Evolutionary conservation across 2,329 filamentous ascomycete species (phyloP).

Genomic region (Fusarium sp.): DNA sequence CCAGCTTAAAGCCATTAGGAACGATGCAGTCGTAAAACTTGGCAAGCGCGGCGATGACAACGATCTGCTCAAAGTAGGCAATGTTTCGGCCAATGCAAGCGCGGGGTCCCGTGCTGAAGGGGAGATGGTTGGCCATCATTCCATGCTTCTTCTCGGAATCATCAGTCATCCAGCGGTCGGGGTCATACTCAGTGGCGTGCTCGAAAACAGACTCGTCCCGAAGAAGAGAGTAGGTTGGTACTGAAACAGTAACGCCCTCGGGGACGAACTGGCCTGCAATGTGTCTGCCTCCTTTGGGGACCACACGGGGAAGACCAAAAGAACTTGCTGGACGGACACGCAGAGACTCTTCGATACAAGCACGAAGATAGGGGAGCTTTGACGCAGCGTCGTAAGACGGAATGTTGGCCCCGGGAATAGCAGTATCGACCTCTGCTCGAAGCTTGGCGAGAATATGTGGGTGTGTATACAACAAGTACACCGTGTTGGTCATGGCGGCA

Average conservation of each 20-base stretch:
- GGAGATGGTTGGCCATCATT: constrained; percentile 1
- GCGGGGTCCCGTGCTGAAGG: constrained; percentile 10
- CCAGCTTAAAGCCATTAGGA: neutral
- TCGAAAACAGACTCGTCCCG: neutral
- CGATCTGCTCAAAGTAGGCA: constrained; percentile 14
- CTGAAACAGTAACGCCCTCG: constrained; percentile 10
- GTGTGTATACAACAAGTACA: constrained; percentile 4
- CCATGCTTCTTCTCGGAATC: neutral
- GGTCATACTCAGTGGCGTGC: neutral
- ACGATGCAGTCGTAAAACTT: neutral
- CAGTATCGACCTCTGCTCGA: constrained; percentile 3
- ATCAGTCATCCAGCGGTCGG: constrained; percentile 7
- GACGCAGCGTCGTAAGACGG: neutral
- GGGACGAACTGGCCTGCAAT: constrained; percentile 11
- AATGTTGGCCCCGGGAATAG: neutral
- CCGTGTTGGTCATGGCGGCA: constrained; percentile 1
- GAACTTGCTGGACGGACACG: constrained; percentile 15
- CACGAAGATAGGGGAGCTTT: constrained; percentile 1
- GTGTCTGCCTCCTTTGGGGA: constrained; percentile 1
- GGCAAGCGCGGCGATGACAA: neutral
- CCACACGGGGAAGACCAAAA: constrained; percentile 7
- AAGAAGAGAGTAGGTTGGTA: constrained; percentile 12
- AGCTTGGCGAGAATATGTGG: constrained; percentile 1
- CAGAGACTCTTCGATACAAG: constrained; percentile 16
- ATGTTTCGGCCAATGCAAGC: constrained; percentile 23